These are phyloP conservation scores for Naganishia friedmannii DNA, from an alignment of 768 basidiomycete genomes.

Conservation along the genomic window DNA sequence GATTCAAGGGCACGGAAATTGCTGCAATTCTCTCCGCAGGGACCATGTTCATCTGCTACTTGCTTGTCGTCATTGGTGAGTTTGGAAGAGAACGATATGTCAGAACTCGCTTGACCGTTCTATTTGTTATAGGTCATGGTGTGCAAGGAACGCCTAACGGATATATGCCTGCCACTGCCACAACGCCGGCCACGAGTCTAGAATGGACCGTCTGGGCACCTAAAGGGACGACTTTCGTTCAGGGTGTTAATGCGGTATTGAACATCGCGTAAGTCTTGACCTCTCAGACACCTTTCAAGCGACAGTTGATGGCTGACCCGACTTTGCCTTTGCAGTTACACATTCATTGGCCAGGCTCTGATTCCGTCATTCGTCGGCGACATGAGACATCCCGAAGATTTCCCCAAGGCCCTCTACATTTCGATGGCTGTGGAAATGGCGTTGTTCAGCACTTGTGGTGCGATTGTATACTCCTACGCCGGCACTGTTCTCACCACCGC, in stretches of 20 bases:
- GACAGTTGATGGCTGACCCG: not conserved
- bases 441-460: conserved; percentile 38
- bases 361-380: conserved; percentile 41
- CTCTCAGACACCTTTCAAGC: not conserved
- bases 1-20: conserved; percentile 31
- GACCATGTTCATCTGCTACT: conserved; percentile 35
- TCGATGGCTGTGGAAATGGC: conserved; percentile 39
- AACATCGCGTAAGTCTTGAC: conserved; percentile 26
- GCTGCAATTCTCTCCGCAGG: conserved; percentile 29
- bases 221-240: conserved; percentile 37
- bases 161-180: conserved; percentile 26
- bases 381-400: conserved; percentile 38
- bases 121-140: conserved; percentile 25
- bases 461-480: conserved; percentile 35
- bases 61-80: conserved; percentile 39
- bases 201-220: conserved; percentile 40
- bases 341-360: conserved; percentile 39
- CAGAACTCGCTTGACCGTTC: not conserved
- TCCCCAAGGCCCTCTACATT: conserved; percentile 41
- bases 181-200: conserved; percentile 25
- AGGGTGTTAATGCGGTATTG: conserved; percentile 30
- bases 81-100: not conserved
- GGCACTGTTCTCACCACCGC: conserved; percentile 31
- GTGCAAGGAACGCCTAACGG: conserved; percentile 40
- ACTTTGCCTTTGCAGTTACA: conserved; percentile 25